Evolutionary conservation across 2,329 filamentous ascomycete genomes (phyloP), one percentile per base, ranked within the genome.

Genomic region (Phyllosticta citrichinensis): DNA sequence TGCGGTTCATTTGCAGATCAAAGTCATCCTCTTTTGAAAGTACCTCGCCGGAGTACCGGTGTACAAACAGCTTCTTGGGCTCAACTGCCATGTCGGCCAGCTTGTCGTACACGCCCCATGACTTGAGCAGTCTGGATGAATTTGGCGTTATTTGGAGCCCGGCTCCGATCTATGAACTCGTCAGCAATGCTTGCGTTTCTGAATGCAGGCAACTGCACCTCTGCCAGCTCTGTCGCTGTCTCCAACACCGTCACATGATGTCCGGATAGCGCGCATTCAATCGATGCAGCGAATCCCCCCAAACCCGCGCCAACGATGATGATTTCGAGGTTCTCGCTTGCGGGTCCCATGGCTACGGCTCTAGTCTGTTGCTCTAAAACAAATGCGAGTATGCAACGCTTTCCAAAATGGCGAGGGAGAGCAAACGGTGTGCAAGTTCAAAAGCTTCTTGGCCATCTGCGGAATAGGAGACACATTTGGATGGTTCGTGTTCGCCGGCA

Each of bases 11-110:
- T 22, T 81, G 80, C 22, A 74, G 68, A 62, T 81, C 70, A 62
- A 84, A 86, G n/a, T 75, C 65, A 0, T 76, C 70, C 35, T 85
- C 80, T 12, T 78, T 70, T 0, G 80, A 80, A 1, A 85, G 70
- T 0, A 79, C 55, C 60, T 74, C 73, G 20, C 71, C 69, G 1
- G 77, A 75, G 67, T 83, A 87, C 20, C 81, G 75, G 61, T 80
- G 78, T 5, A 86, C 79, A 2, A 76, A 74, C 0, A 85, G 70
- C 1, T 74, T 73, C 0, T 71, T 75, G 0, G 83, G 83, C 60
- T 78, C 75, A 58, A 65, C 68, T 19, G 72, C 73, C 57, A 70
- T 65, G 14, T 64, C 64, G 22, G 66, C 66, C 54, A 85, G 68
- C 1, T 66, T 66, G 4, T 78, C 73, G 20, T 78, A 74, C 1